Evolutionary conservation across 2,329 filamentous ascomycete genomes (phyloP), one percentile per base, ranked within the genome.

Genomic region (Aureobasidium sp.): DNA sequence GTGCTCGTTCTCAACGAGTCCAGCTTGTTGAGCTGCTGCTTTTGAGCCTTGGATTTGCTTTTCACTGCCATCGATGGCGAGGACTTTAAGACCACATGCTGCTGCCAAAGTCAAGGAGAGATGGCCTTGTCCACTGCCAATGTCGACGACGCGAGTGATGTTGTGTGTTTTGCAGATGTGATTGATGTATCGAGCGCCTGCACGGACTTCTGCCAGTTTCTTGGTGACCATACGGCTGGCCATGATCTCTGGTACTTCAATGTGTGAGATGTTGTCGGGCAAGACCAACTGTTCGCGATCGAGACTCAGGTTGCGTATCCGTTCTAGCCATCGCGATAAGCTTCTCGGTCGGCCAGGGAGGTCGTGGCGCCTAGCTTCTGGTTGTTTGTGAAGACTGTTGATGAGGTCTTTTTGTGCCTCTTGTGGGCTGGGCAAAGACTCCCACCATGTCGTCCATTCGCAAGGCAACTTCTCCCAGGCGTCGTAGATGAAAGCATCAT

Each of bases 71-170:
- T 64, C 63, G 33, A 64, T 63, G 12, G 63, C 63, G 14, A 64
- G 58, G 5, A 64, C 63, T 39, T 47, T 60, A 2, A 64, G 22
- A 12, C 31, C 53, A 49, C 63, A 64, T 1, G n/a, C 47, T 15
- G 58, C 57, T 53, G 63, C 63, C 5, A 64, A 47, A 27, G 60
- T 63, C 24, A 63, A 35, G 3, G 60, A 60, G 24, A 64, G 63
- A 56, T 64, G 62, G 29, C 63, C 63, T 47, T 64, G 63, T 40
- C 63, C 63, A 47, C 63, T 64, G 7, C 63, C 63, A 29, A 64
- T 63, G 31, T 64, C 63, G 17, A 64, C 19, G 44, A 63, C 63
- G 2, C 42, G 50, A 11, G 49, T 64, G 27, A 64, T 63, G 7
- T 42, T 44, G 33, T 60, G 12, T 5, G 40, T 44, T 29, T 63